Percentiles rank a stretch among this genome's conserved stretches.
These are phyloP conservation scores for Cicer pinnatifidum DNA, from an alignment of 306 rosid genomes.

Conservation along the genomic window DNA sequence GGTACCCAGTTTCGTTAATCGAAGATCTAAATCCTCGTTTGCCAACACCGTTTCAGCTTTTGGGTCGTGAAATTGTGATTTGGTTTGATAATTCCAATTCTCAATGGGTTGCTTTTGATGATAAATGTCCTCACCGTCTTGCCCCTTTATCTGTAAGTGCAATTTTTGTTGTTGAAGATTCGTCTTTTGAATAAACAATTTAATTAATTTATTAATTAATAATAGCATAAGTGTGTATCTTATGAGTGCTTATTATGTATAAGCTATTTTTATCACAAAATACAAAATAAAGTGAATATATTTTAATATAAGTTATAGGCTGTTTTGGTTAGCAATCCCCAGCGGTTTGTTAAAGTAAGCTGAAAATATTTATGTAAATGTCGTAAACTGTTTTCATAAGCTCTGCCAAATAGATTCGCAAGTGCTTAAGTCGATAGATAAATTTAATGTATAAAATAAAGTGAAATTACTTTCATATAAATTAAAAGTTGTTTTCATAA, in stretches of 20 bases:
- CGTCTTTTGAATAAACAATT: background rate
- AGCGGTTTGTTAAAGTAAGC: too few relatives aligned
- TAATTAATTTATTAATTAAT: background rate
- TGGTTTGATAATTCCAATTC: slow-evolving; percentile 72
- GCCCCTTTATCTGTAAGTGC: slow-evolving; percentile 92
- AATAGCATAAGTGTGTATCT: background rate
- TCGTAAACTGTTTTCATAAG: too few relatives aligned
- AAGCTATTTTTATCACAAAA: background rate
- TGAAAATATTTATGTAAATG: too few relatives aligned
- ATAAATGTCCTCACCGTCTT: slow-evolving; percentile 95
- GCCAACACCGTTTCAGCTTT: slow-evolving; percentile 93
- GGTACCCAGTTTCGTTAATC: slow-evolving; percentile 93
- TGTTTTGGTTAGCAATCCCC: too few relatives aligned
- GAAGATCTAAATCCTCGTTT: slow-evolving; percentile 79
- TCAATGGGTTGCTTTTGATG: slow-evolving; percentile 91
- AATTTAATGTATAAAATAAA: too few relatives aligned
- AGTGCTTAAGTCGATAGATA: too few relatives aligned
- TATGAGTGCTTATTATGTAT: background rate
- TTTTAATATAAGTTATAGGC: too few relatives aligned
- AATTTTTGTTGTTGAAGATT: slow-evolving; percentile 34
- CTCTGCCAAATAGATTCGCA: too few relatives aligned
- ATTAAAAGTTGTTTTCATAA: background rate
- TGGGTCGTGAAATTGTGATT: slow-evolving; percentile 84
- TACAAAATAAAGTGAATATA: background rate
- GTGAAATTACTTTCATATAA: too few relatives aligned